Conservation (phyloP, 495 filamentous ascomycete species). For the Penicillium maclennaniae region DNA sequence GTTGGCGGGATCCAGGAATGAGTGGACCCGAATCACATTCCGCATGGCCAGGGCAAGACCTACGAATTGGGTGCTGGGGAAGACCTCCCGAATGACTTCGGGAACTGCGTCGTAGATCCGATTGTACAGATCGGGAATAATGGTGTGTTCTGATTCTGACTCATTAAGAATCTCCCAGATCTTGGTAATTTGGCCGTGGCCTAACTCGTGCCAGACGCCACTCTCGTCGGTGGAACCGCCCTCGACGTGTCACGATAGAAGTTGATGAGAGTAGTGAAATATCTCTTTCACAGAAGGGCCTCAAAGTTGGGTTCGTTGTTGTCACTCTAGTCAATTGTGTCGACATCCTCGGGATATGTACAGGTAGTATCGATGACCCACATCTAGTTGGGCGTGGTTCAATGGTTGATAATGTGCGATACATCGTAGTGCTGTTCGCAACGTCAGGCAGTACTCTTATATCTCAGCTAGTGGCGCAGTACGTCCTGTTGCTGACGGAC, state of each 20-base stretch:
- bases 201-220: background rate
- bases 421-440: background rate
- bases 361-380: background rate
- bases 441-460: background rate
- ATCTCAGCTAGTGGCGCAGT: background rate
- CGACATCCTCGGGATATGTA: background rate
- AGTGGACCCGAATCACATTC: conserved; percentile 6
- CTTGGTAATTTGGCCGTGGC: background rate
- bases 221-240: background rate
- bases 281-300: background rate
- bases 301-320: background rate
- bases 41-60: conserved; percentile 7
- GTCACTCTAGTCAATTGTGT: background rate
- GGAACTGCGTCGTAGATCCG: conserved; percentile 5
- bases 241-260: background rate
- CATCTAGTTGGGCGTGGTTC: background rate
- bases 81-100: conserved; percentile 4
- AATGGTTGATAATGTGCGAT: background rate
- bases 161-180: background rate
- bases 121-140: background rate
- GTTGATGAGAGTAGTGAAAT: background rate
- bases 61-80: conserved; percentile 2
- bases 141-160: background rate
- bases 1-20: conserved; percentile 4
- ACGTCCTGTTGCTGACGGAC: background rate